Base-by-base conservation (phyloP, 257 asterid species). In the Solanum paucissectum region DNA sequence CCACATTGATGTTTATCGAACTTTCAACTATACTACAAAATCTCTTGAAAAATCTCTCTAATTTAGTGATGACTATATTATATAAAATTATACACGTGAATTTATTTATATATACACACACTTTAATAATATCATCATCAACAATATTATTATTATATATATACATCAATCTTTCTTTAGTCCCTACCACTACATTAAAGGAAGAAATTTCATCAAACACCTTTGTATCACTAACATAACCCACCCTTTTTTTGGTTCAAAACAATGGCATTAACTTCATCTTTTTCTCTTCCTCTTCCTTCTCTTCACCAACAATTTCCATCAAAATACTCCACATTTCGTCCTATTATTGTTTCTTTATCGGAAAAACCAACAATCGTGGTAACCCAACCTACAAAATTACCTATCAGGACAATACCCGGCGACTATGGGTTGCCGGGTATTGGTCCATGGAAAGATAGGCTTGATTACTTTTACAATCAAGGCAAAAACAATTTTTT, bases 401-500 rank as follows among this genome's bases (percentile, higher is more conserved):
- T 87, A 14, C 89, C 93, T 3, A 5, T 32, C 71, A 90, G 91
- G 68, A 85, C 89, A 36, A 91, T 94, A 40, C 97, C 97, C 20
- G 97, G 97, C 33, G 91, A 81, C 32, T 79, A 69, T 38, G 95
- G 97, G 33, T 87, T 60, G 82, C 94, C 94, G 0, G 83, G 93
- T 9, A 83, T 94, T 72, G 94, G 97, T 52, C 92, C 97, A 49
- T 44, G 90, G 18, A 49, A 25, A 12, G 97, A 94, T 12, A 94
- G 97, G 9, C 60, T 85, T 2, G 89, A 87, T 87, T 94, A 93
- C 90, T 92, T 46, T 89, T 94, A 94, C 85, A 77, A 55, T 85
- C 90, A 91, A 87, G 95, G 97, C 14, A 93, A 92, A 55, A 72
- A 90, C 66, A 76, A 91, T 1, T 94, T 83, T 89, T 92, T 94